Evolutionary conservation across 2,329 filamentous ascomycete species (phyloP), one percentile per base, ranked within the genome.

Genomic region (Lizonia empirigonia): DNA sequence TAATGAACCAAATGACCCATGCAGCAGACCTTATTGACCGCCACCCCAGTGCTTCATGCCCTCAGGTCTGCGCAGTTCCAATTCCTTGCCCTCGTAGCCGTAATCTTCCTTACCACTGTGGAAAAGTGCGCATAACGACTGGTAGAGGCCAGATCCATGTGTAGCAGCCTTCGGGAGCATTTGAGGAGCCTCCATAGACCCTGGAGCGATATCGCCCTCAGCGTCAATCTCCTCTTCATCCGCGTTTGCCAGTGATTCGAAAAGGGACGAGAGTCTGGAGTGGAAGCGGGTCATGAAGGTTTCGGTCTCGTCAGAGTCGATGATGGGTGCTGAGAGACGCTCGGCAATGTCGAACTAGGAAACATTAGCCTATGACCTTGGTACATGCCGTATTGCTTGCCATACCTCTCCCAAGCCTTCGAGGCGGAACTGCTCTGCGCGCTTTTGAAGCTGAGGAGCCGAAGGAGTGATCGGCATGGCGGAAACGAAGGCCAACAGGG

Each of bases 401-500:
- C 53, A 9, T 65, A 72, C 69, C 62, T 74, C 71, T 44, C 60
- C 41, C 12, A 73, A 49, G 12, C 71, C 71, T 58, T 70, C 60
- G 12, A 68, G 58, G 38, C 70, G 61, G 55, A 67, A 68, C 23
- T 65, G 63, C 42, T 72, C 70, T 12, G 63, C 69, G 7, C 67
- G 64, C 48, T 60, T 64, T 36, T 70, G 66, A 7, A 65, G 59
- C 27, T 59, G 58, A n/a, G 67, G 67, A 18, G 69, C 69, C 5
- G 70, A 62, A 9, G 70, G 70, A 12, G 69, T 71, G 53, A 73
- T 72, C 3, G 69, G 70, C 18, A 69, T 57, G 6, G 67, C 68
- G 37, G 59, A 52, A n/a, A 64, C 64, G 15, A 60, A 56, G 29
- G 58, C 48, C 34, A 64, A 20, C 8, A 68, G 42, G 37, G 65